Base-by-base conservation (phyloP, 768 basidiomycete genomes). In the Russula compacta region DNA sequence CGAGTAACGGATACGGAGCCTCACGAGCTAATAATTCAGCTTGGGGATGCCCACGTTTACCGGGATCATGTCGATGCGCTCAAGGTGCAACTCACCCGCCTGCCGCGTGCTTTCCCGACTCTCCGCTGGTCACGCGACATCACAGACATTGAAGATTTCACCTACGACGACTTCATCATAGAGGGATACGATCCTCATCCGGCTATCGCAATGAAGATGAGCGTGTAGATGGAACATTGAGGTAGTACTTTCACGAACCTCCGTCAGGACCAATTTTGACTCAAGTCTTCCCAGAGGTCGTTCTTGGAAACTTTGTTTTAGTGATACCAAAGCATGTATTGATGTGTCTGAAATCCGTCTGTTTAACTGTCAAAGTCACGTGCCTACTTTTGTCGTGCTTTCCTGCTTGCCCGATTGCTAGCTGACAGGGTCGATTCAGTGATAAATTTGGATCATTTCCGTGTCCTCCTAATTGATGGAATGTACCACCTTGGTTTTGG, bases 1-100 rank as follows among this genome's bases (percentile, higher is more conserved):
- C 86, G 83, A 29, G 84, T 97, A 60, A 98, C 95, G 12, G 79
- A 81, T 47, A 94, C 91, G 4, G 83, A 86, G 36, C 83, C 97
- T 0, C 85, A 88, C 71, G 95, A 97, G 71, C 83, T 99, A 57
- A 79, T 95, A 69, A 89, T 98, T 64, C 95, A 97, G 73, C 89
- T 98, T 66, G 97, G 97, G 2, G 97, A 99, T 69, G 95, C 97
- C 1, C 97, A 99, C 68, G 91, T 98, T 15, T 98, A 99, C 74
- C 78, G 80, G 51, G 92, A 98, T 69, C 97, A 98, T 67, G 81
- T 97, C 35, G 84, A 86, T 8, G 87, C 94, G n/a, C 80, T 99
- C 43, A 74, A 87, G 70, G 78, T 81, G 47, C 95, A 98, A 72
- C 78, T 98, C 40, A 75, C 79, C 70, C 76, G 97, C 9, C 78